A percentile compares a stretch with the other conserved stretches of the same genome.
Conservation (phyloP, 164 flowering plant genomes). For the Nelumbo lutea region DNA sequence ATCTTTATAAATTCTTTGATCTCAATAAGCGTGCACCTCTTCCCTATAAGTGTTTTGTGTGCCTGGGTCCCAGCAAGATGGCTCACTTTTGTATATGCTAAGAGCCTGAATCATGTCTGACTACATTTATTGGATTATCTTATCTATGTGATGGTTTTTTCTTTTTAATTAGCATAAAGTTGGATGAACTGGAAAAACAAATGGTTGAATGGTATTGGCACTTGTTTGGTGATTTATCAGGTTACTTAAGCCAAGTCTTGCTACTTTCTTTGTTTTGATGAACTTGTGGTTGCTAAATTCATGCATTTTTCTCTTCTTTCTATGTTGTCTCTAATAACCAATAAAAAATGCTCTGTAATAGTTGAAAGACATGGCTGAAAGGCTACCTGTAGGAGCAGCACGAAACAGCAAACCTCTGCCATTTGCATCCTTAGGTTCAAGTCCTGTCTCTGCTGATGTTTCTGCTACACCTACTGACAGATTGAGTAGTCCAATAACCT, state of each 20-base stretch:
- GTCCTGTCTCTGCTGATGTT: slow-evolving; percentile 41
- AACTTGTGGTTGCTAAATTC: not conserved
- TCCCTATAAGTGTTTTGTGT: no score
- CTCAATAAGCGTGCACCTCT: no score
- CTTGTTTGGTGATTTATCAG: not conserved
- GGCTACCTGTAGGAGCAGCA: slow-evolving; percentile 78
- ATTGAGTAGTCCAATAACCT: slow-evolving; percentile 37
- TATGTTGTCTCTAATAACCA: not conserved
- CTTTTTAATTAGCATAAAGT: not conserved
- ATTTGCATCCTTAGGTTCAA: slow-evolving; percentile 40
- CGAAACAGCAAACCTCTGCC: slow-evolving; percentile 54
- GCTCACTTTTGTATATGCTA: no score
- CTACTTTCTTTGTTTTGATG: not conserved
- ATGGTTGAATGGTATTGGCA: not conserved
- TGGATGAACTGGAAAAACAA: not conserved
- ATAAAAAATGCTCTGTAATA: slow-evolving; percentile 12
- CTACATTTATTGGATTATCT: no score
- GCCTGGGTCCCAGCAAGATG: no score
- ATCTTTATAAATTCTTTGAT: no score
- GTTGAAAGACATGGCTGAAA: slow-evolving; percentile 97
- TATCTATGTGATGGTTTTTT: not conserved
- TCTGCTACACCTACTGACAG: slow-evolving; percentile 39
- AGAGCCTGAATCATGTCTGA: no score
- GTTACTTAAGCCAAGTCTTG: not conserved
- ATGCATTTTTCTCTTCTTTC: slow-evolving; percentile 3